Percentiles rank a stretch among this genome's conserved stretches.
These are phyloP conservation scores for Plectranthus barbatus DNA, from an alignment of 257 asterid genomes.

Conservation along the genomic window DNA sequence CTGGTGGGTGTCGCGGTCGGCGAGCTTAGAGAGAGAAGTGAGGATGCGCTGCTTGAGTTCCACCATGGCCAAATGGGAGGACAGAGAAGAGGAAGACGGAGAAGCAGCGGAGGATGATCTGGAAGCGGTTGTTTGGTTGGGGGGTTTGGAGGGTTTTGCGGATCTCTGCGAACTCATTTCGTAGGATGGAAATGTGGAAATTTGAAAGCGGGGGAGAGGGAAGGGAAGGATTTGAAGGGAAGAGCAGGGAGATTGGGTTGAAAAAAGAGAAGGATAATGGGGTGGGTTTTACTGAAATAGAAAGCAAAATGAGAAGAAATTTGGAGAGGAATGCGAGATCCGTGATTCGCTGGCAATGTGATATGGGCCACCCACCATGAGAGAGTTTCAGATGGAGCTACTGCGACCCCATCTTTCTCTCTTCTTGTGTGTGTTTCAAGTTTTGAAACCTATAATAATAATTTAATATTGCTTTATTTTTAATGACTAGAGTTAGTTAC, in stretches of 20 bases:
- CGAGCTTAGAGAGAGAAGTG: conserved; percentile 75
- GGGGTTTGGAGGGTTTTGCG: conserved; percentile 67
- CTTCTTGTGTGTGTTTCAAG: neutral
- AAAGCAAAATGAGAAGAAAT: conserved; percentile 24
- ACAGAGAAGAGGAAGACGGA: conserved; percentile 59
- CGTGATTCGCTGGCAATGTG: neutral
- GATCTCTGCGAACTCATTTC: conserved; percentile 55
- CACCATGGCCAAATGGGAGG: conserved; percentile 84
- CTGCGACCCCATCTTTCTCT: no score
- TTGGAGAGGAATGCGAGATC: conserved; percentile 31
- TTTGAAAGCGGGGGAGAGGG: conserved; percentile 2
- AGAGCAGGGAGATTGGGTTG: neutral
- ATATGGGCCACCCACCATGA: conserved; percentile 2
- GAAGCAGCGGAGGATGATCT: conserved; percentile 44
- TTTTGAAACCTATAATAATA: neutral
- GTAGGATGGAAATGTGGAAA: neutral
- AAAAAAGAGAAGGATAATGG: neutral
- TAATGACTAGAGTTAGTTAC: neutral
- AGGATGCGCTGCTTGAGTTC: conserved; percentile 88
- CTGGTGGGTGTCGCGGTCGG: conserved; percentile 98
- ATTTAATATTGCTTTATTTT: neutral
- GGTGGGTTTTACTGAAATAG: conserved; percentile 17
- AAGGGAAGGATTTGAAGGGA: neutral
- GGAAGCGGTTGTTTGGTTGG: conserved; percentile 38
- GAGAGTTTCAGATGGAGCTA: neutral